These are phyloP conservation scores for Trematosphaeria pertusa DNA, from an alignment of 2,329 filamentous ascomycete genomes.

Conservation along the genomic window DNA sequence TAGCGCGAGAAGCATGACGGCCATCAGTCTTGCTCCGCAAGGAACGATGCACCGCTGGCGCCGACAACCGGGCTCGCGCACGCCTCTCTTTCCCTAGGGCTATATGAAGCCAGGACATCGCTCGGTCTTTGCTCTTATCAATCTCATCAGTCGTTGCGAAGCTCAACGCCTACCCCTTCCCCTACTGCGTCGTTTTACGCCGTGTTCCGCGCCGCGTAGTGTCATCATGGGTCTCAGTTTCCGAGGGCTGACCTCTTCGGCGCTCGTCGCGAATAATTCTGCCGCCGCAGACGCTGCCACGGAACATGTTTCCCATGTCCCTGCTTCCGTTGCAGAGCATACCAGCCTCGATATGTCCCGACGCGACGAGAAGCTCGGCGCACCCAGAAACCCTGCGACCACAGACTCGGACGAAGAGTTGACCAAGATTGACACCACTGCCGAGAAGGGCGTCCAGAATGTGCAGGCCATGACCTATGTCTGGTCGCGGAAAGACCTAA, in stretches of 20 bases:
- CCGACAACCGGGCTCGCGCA: background rate
- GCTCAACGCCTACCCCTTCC: background rate
- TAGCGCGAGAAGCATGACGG: background rate
- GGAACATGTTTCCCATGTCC: conserved; percentile 37
- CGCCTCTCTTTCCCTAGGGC: background rate
- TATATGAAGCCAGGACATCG: background rate
- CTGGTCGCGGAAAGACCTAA: conserved; percentile 36
- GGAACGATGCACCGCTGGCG: too few species aligned
- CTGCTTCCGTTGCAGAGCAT: conserved; percentile 34
- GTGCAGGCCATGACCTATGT: conserved; percentile 36
- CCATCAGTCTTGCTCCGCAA: too few species aligned
- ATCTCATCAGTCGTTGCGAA: background rate
- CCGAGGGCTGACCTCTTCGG: conserved; percentile 37
- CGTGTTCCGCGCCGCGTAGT: background rate
- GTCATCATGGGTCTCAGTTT: conserved; percentile 41
- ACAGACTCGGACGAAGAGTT: conserved; percentile 36
- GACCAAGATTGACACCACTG: conserved; percentile 40
- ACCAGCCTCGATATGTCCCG: conserved; percentile 33
- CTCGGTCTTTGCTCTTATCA: background rate
- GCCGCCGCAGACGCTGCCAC: conserved; percentile 21
- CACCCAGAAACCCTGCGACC: conserved; percentile 21
- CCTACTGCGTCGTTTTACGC: background rate
- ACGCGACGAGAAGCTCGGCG: conserved; percentile 37
- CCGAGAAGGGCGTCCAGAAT: conserved; percentile 37
- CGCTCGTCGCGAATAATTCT: conserved; percentile 28